Percentiles rank a stretch among this genome's conserved stretches.
These are phyloP conservation scores for Botrytis hyacinthi DNA, from an alignment of 2,329 filamentous ascomycete species.

Conservation along the genomic window DNA sequence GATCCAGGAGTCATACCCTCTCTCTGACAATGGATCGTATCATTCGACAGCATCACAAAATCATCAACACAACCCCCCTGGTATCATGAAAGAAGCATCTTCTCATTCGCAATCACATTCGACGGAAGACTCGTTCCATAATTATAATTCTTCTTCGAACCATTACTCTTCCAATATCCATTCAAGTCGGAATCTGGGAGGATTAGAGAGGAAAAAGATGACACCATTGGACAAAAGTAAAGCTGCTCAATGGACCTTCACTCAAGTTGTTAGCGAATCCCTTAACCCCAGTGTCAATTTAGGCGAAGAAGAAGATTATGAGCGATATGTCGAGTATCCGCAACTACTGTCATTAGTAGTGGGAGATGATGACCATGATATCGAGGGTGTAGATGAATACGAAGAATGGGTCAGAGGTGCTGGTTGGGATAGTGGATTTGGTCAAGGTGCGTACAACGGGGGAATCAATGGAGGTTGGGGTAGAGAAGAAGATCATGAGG, in stretches of 20 bases:
- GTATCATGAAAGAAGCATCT: conserved; percentile 55
- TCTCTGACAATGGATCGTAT: not conserved
- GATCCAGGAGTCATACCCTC: conserved; percentile 38
- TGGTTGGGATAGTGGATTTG: conserved; percentile 56
- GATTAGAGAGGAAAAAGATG: conserved; percentile 49
- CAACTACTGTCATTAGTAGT: conserved; percentile 83
- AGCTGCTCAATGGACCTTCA: conserved; percentile 83
- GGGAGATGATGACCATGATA: conserved; percentile 56
- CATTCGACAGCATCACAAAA: not conserved
- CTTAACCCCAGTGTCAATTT: conserved; percentile 78
- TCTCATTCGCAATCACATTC: conserved; percentile 19
- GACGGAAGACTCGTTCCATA: conserved; percentile 19
- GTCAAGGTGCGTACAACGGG: conserved; percentile 70
- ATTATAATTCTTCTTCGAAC: not conserved
- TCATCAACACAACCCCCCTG: conserved; percentile 38
- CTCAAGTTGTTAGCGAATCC: conserved; percentile 80
- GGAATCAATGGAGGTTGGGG: conserved; percentile 66
- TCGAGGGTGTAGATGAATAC: conserved; percentile 66
- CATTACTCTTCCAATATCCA: conserved; percentile 30
- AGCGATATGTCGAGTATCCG: conserved; percentile 83
- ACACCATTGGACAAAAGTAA: conserved; percentile 72
- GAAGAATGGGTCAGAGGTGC: conserved; percentile 64
- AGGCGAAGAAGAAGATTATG: conserved; percentile 81
- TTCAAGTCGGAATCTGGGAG: conserved; percentile 23
- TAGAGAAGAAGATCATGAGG: conserved; percentile 46